Base-by-base conservation (phyloP, 192 early-diverging fungal genomes). In the Polychytrium aggregatum region DNA sequence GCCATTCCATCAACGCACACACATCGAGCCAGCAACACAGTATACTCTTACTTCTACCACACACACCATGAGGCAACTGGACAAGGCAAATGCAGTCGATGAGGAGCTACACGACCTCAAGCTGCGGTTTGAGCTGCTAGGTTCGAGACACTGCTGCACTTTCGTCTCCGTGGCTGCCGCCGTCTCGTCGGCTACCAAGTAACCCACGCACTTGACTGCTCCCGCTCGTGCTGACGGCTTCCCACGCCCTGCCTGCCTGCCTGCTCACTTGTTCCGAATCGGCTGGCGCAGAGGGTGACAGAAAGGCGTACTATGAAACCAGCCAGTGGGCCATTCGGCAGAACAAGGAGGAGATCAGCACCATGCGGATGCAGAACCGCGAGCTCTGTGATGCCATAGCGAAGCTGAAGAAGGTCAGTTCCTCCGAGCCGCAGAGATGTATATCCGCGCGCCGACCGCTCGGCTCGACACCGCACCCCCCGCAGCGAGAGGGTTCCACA, bases 241-340 rank as follows among this genome's bases (percentile, higher is more conserved):
- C n/a, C n/a, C n/a, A n/a, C n/a, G n/a, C n/a, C n/a, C n/a, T n/a
- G n/a, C n/a, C n/a, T n/a, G n/a, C n/a, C n/a, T n/a, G n/a, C n/a
- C n/a, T n/a, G n/a, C n/a, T n/a, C n/a, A n/a, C n/a, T n/a, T n/a
- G n/a, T n/a, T n/a, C n/a, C 25, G 17, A 27, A 28, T 27, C 13
- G 35, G n/a, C n/a, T n/a, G n/a, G n/a, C n/a, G n/a, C 48, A 78
- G 78, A 80, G 69, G 75, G 78, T 10, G 78, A 80, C 37, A 27
- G 78, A 41, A 78, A 79, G 43, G 78, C 78, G 0, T 80, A 80
- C 52, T 80, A 80, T 39, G 78, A 79, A 39, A 75, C 76, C 10
- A 63, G 58, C 37, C 78, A 80, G 52, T 72, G 71, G 72, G 72
- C 78, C 0, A 80, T 80, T 43, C 57, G 72, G 16, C 63, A 66